These are phyloP conservation scores for Leishmania guyanensis DNA, from an alignment of 208 protist genomes.

Conservation along the genomic window DNA sequence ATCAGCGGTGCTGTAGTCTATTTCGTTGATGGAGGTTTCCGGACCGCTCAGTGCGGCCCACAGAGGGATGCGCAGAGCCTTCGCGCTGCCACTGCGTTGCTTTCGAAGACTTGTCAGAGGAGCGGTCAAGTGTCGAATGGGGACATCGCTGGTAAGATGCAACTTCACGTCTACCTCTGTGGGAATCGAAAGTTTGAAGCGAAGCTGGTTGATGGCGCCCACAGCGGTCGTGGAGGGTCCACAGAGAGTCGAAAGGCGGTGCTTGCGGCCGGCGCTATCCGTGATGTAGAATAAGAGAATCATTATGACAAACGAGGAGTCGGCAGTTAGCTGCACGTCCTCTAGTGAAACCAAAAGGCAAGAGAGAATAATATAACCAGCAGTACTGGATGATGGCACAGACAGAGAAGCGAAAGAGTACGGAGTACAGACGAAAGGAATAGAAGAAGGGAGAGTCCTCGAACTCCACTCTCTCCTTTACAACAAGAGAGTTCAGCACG, in stretches of 20 bases:
- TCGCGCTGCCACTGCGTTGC: conserved; percentile 36
- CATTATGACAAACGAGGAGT: conserved; percentile 19
- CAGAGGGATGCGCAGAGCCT: conserved; percentile 39
- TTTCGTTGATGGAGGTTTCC: conserved; percentile 9
- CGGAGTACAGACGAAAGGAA: not conserved
- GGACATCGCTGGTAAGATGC: conserved; percentile 38
- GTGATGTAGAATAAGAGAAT: conserved; percentile 45
- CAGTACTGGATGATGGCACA: not conserved
- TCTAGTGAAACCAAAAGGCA: not conserved
- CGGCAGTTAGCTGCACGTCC: not conserved
- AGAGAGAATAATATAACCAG: not conserved
- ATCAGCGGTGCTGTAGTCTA: conserved; percentile 36
- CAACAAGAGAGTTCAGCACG: not conserved
- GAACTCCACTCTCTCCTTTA: not conserved
- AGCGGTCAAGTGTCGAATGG: conserved; percentile 40
- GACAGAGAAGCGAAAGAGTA: not conserved
- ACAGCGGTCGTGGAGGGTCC: conserved; percentile 40
- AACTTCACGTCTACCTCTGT: conserved; percentile 39
- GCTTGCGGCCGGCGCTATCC: conserved; percentile 15
- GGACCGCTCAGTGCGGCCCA: conserved; percentile 33
- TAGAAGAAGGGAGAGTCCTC: not conserved
- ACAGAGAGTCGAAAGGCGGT: conserved; percentile 33
- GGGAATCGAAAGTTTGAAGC: conserved; percentile 34
- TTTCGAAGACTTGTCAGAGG: conserved; percentile 51
- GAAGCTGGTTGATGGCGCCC: conserved; percentile 41